A percentile compares a stretch with the other conserved stretches of the same genome.
phyloP scores from a whole-genome alignment of 208 protist species.

The Wallacemonas rigidus region DNA sequence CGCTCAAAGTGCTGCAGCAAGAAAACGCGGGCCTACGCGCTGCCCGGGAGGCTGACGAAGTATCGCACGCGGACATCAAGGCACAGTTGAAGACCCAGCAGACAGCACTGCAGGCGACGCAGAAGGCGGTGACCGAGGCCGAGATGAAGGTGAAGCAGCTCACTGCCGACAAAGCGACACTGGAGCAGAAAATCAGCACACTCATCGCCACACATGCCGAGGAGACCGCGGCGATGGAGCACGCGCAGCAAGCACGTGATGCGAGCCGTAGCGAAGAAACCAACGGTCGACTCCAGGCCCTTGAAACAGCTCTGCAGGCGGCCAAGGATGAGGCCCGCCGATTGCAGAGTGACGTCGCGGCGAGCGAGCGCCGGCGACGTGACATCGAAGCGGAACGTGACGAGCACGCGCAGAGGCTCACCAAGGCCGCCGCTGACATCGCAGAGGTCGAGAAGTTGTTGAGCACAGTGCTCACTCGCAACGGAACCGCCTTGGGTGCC shows the following conservation, averaged over 20 bases:
- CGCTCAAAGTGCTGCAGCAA: constrained; percentile 32
- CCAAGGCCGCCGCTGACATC: not conserved
- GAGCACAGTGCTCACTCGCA: constrained; percentile 1
- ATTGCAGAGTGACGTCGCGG: not conserved
- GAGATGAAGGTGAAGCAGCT: constrained; percentile 20
- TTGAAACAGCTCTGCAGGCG: constrained; percentile 3
- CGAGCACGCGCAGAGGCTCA: not conserved
- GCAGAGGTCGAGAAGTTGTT: not conserved
- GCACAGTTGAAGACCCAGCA: constrained; percentile 3
- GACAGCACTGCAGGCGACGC: not conserved
- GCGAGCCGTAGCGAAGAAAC: not conserved
- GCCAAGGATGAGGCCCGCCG: not conserved
- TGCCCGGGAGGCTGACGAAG: constrained; percentile 1
- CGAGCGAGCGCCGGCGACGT: not conserved
- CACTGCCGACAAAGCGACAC: constrained; percentile 4
- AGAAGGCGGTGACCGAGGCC: not conserved
- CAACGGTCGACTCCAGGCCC: not conserved
- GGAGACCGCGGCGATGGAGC: constrained; percentile 5
- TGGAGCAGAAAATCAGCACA: constrained; percentile 6
- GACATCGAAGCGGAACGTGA: not conserved
- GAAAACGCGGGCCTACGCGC: constrained; percentile 4
- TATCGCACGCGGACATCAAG: not conserved
- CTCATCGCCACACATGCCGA: constrained; percentile 7
- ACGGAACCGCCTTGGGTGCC: not conserved
- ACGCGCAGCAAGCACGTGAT: constrained; percentile 1